Evolutionary conservation across 495 filamentous ascomycete species (phyloP).

Genomic region (Xylaria bambusicola): DNA sequence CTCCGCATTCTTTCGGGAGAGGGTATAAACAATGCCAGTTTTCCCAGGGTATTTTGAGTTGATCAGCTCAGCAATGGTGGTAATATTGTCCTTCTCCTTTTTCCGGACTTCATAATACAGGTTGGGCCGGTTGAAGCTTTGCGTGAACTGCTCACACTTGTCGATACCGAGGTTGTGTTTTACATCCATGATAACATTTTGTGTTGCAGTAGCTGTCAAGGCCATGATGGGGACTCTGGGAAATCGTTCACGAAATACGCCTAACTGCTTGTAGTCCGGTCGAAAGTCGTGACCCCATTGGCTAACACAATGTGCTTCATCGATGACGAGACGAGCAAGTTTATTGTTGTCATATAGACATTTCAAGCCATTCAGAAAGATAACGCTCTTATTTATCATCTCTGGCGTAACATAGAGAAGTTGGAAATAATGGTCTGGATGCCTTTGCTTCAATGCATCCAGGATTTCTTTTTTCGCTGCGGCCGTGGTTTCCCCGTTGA

Average conservation of each 20-base stretch:
- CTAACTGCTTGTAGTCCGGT: constrained; percentile 89
- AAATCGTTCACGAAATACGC: constrained; percentile 66
- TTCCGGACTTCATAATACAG: constrained; percentile 78
- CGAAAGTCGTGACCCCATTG: constrained; percentile 99
- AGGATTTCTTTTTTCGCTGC: constrained; percentile 62
- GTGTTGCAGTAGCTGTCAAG: constrained; percentile 89
- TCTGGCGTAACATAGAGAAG: constrained; percentile 95
- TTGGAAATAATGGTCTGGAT: constrained; percentile 71
- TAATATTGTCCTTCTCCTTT: constrained; percentile 55
- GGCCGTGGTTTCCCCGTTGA: constrained; percentile 71
- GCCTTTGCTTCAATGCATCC: constrained; percentile 54
- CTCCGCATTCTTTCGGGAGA: constrained; percentile 83
- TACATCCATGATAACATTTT: constrained; percentile 87
- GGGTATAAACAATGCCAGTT: constrained; percentile 92
- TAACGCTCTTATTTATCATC: constrained; percentile 81
- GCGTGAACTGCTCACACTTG: constrained; percentile 72
- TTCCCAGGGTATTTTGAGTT: constrained; percentile 63
- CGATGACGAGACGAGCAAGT: constrained; percentile 90
- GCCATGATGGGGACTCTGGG: constrained; percentile 87
- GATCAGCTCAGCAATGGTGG: constrained; percentile 71
- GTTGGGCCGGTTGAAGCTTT: constrained; percentile 95
- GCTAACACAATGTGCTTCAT: constrained; percentile 98
- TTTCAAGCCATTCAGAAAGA: constrained; percentile 61
- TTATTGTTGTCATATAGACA: constrained; percentile 63
- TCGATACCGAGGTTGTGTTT: constrained; percentile 83